Evolutionary conservation across 2,329 filamentous ascomycete species (phyloP).

Genomic region (Alternaria brassicae): DNA sequence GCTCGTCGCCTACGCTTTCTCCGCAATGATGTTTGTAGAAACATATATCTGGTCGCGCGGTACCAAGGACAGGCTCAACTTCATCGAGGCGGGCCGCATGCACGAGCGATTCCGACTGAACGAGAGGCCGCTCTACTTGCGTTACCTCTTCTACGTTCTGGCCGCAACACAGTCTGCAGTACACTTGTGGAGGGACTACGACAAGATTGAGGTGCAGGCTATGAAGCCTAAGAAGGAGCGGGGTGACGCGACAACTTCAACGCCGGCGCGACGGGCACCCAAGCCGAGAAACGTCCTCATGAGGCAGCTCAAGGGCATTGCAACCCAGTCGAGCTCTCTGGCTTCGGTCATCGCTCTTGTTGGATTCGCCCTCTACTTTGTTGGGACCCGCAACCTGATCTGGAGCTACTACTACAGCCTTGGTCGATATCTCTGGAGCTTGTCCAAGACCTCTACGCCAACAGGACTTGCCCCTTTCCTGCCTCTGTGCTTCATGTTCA

Average conservation of each 20-base stretch:
- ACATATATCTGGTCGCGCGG: conserved; percentile 78
- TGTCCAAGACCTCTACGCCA: conserved; percentile 70
- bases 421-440: conserved; percentile 74
- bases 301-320: conserved; percentile 27
- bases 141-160: conserved; percentile 71
- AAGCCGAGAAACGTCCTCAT: conserved; percentile 32
- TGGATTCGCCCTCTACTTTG: conserved; percentile 37
- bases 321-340: conserved; percentile 21
- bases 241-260: conserved; percentile 16
- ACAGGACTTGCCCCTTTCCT: conserved; percentile 64
- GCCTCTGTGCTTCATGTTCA: conserved; percentile 62
- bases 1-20: conserved; percentile 76
- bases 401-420: conserved; percentile 68
- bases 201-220: conserved; percentile 65
- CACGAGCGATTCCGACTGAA: conserved; percentile 79
- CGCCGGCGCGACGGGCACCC: conserved; percentile 12
- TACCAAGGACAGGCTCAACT: conserved; percentile 67
- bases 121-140: conserved; percentile 83
- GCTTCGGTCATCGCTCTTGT: conserved; percentile 59
- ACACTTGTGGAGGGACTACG: conserved; percentile 77
- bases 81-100: conserved; percentile 72
- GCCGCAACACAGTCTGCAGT: conserved; percentile 71
- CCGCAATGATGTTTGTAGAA: conserved; percentile 79
- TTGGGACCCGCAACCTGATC: conserved; percentile 36
- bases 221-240: conserved; percentile 34